phyloP scores from a whole-genome alignment of 106 monocot species.

The Allium cepa region DNA sequence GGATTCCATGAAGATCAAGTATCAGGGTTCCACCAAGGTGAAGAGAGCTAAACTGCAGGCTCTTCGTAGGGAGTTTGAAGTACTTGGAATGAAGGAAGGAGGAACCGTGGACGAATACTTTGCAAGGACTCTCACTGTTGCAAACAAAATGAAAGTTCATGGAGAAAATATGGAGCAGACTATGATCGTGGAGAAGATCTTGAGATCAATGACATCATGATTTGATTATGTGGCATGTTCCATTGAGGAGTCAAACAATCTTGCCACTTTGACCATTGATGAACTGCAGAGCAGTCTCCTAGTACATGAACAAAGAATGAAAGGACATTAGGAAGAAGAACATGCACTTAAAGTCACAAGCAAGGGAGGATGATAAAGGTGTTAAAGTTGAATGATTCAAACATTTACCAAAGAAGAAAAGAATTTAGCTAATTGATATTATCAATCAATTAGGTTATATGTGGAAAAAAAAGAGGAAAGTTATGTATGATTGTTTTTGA shows the following conservation, averaged over 20 bases:
- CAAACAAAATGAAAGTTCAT: neutral
- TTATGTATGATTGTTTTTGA: no score
- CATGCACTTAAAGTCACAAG: neutral
- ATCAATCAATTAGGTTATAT: no score
- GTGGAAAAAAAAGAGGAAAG: no score
- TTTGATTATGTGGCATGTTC: neutral
- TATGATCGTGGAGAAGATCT: neutral
- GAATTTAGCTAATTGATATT: no score
- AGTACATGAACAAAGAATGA: neutral
- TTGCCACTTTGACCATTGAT: neutral
- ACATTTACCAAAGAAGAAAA: no score
- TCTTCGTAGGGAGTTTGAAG: neutral
- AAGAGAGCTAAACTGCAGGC: neutral
- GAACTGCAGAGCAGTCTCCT: neutral
- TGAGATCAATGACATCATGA: neutral
- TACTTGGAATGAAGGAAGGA: neutral
- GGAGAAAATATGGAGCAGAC: neutral
- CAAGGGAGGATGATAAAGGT: no score
- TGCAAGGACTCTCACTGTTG: neutral
- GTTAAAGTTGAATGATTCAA: no score
- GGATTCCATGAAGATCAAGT: neutral
- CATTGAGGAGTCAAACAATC: slow-evolving; percentile 1
- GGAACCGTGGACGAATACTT: no score
- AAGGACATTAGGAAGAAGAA: neutral
- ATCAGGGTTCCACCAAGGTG: neutral